Evolutionary conservation across 2,329 filamentous ascomycete species (phyloP).

Genomic region (Pseudocercospora eumusae): DNA sequence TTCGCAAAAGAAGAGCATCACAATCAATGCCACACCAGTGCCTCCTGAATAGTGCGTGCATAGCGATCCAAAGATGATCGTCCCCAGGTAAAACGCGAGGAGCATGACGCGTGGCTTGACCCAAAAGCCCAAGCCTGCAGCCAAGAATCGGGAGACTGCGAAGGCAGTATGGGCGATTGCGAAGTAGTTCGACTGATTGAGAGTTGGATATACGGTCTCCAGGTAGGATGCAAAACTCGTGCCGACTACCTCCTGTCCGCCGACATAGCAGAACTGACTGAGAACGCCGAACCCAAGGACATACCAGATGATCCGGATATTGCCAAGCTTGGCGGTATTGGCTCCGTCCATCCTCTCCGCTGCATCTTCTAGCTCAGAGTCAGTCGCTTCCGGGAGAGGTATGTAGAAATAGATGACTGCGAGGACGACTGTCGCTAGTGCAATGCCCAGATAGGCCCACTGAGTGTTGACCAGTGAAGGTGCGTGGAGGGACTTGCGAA

Average conservation of each 20-base stretch:
- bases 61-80: slow-evolving; percentile 55
- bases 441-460: slow-evolving; percentile 66
- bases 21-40: slow-evolving; percentile 50
- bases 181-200: slow-evolving; percentile 46
- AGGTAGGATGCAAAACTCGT: slow-evolving; percentile 53
- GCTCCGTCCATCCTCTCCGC: slow-evolving; percentile 54
- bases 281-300: slow-evolving; percentile 58
- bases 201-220: slow-evolving; percentile 40
- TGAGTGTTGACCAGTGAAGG: slow-evolving; percentile 61
- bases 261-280: slow-evolving; percentile 62
- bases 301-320: slow-evolving; percentile 56
- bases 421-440: slow-evolving; percentile 60
- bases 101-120: slow-evolving; percentile 62
- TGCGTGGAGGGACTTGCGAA: slow-evolving; percentile 50
- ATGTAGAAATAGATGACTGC: slow-evolving; percentile 63
- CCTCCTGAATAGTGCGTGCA: slow-evolving; percentile 53
- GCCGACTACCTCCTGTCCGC: slow-evolving; percentile 60
- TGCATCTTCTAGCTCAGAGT: slow-evolving; percentile 59
- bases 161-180: slow-evolving; percentile 61
- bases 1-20: slow-evolving; percentile 61
- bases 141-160: slow-evolving; percentile 59
- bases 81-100: slow-evolving; percentile 54
- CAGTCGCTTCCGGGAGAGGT: slow-evolving; percentile 63
- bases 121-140: slow-evolving; percentile 55
- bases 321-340: slow-evolving; percentile 49